Evolutionary conservation across 2,329 filamentous ascomycete genomes (phyloP).

Genomic region (Ilyonectria robusta): DNA sequence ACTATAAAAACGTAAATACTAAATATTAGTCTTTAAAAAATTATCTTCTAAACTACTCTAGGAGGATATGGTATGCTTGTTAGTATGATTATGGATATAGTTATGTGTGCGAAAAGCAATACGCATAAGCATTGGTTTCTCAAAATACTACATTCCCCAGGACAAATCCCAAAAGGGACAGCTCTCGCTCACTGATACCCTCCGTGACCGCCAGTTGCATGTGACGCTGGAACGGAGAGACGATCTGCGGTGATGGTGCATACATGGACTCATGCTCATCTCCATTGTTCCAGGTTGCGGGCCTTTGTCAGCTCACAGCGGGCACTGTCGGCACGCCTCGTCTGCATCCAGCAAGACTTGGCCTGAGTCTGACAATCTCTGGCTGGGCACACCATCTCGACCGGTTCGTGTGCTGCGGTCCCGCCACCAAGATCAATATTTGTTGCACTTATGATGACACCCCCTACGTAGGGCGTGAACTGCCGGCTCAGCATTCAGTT

Average conservation of each 20-base stretch:
- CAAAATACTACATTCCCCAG: background rate
- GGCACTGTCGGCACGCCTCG: background rate
- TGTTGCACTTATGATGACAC: slow-evolving; percentile 23
- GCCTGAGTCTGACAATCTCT: background rate
- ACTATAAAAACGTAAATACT: too few relatives aligned
- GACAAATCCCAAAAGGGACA: background rate
- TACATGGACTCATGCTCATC: slow-evolving; percentile 23
- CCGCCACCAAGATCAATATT: slow-evolving; percentile 14
- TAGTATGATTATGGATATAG: too few relatives aligned
- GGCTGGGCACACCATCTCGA: slow-evolving; percentile 9
- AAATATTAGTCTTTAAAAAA: too few relatives aligned
- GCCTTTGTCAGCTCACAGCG: slow-evolving; percentile 20
- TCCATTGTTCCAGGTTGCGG: slow-evolving; percentile 6
- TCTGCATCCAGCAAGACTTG: background rate
- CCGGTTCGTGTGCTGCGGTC: background rate
- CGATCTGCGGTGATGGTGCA: slow-evolving; percentile 4
- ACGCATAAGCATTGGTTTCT: background rate
- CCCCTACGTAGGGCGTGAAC: background rate
- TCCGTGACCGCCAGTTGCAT: slow-evolving; percentile 19
- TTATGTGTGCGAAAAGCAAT: too few relatives aligned
- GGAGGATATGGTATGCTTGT: too few relatives aligned
- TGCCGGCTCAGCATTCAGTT: slow-evolving; percentile 13
- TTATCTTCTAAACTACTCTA: too few relatives aligned
- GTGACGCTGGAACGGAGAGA: slow-evolving; percentile 15
- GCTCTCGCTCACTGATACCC: background rate